Evolutionary conservation across 257 asterid genomes (phyloP).

Genomic region (Solanum peruvianum): DNA sequence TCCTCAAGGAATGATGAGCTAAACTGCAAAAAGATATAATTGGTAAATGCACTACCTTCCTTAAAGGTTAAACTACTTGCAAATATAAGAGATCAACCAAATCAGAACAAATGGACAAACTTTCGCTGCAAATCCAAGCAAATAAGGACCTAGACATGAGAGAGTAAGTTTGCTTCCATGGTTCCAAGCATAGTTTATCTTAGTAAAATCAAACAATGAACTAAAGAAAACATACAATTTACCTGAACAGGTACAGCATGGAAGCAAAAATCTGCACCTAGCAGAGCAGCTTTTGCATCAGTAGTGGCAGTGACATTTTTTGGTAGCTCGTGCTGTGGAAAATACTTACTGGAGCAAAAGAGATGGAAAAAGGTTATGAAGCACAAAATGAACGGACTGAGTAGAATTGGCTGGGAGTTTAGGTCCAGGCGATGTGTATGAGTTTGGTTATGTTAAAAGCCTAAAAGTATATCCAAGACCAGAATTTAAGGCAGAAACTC

Average conservation of each 20-base stretch:
- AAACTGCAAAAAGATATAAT: conserved; percentile 48
- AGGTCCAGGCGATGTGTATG: not conserved
- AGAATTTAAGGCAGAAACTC: conserved; percentile 2
- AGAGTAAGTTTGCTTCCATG: not conserved
- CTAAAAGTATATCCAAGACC: not conserved
- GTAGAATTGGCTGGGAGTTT: not conserved
- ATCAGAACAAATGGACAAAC: not conserved
- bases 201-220: not conserved
- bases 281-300: conserved; percentile 74
- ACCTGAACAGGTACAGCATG: conserved; percentile 98
- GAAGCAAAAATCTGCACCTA: conserved; percentile 79
- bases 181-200: not conserved
- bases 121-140: not conserved
- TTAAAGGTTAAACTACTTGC: not conserved
- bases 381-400: not conserved
- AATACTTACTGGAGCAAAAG: conserved; percentile 53
- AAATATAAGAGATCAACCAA: not conserved
- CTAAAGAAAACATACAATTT: not conserved
- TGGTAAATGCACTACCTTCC: conserved; percentile 1
- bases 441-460: not conserved
- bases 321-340: conserved; percentile 63
- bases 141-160: not conserved
- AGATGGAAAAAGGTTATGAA: not conserved
- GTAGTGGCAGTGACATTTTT: conserved; percentile 70
- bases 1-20: conserved; percentile 80